Conservation (phyloP, 2,329 filamentous ascomycete species). For the Sporothrix mexicana region DNA sequence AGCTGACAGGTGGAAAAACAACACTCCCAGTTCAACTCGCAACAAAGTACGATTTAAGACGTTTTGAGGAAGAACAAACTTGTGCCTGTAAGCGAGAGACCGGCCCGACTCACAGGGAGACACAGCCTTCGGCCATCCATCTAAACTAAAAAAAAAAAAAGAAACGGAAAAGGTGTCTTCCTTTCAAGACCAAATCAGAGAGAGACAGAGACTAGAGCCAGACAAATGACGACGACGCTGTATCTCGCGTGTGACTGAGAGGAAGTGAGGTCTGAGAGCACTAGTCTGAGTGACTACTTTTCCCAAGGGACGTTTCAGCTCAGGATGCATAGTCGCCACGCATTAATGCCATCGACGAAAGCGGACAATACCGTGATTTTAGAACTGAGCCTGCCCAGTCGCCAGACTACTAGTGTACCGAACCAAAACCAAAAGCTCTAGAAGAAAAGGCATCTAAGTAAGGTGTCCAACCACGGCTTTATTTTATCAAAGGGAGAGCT, state of each 20-base stretch:
- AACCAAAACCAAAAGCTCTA: no score
- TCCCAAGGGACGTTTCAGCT: slow-evolving; percentile 9
- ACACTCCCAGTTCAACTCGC: neutral
- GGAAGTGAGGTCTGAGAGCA: neutral
- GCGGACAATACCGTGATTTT: neutral
- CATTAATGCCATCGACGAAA: slow-evolving; percentile 26
- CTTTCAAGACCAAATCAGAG: neutral
- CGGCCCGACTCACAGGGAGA: neutral
- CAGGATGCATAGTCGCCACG: slow-evolving; percentile 5
- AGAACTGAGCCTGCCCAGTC: neutral
- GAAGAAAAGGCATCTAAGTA: no score
- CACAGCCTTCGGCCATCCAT: neutral
- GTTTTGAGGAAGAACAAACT: neutral
- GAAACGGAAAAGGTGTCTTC: neutral
- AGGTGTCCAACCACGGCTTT: neutral
- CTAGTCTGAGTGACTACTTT: neutral
- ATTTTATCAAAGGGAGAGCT: neutral
- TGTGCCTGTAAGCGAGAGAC: neutral
- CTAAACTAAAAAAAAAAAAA: no score
- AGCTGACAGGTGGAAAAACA: slow-evolving; percentile 9
- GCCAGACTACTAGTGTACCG: neutral
- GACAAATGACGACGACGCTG: neutral
- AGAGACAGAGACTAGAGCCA: neutral
- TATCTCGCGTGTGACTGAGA: neutral
- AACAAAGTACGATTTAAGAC: neutral